Base-by-base conservation (phyloP, 192 early-diverging fungal genomes). In the Paraglomus occultum region DNA sequence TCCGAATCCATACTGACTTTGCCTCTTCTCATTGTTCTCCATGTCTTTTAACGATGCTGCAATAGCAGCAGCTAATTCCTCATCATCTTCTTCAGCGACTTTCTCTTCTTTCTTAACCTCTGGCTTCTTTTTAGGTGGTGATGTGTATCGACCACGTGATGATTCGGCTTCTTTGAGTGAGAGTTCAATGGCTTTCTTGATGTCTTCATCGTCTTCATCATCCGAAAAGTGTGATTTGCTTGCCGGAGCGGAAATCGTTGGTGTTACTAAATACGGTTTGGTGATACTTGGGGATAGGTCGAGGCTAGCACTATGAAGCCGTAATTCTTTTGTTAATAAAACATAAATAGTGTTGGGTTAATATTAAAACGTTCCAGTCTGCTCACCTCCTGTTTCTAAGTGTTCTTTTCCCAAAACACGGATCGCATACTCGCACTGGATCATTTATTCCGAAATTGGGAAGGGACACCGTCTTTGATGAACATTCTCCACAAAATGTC, bases 351-450 rank as follows among this genome's bases (percentile, higher is more conserved):
- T 31, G 3, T 31, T 31, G 31, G 31, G 31, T 3, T 31, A 31
- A 31, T 31, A 31, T 3, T 79, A 84, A 79, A 70, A 73, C 87
- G 55, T 76, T 78, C 53, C 2, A 14, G 23, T 11, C 0, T 18
- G 43, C 5, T n/a, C 58, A 70, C 67, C 74, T 74, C 42, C 71
- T 80, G 11, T 62, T 52, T 12, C 74, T 76, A 57, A 75, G 66
- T 50, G 74, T 82, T 46, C 46, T 75, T 54, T 92, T 95, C 67
- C 86, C 78, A 75, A 90, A 89, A 77, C 97, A 99, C 2, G 88
- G 84, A 76, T 99, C 95, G 71, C 97, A 99, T 6, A 99, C 97
- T 51, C 97, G 90, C 14, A 98, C 97, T 22, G 89, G 83, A 20
- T 95, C 88, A 22, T 87, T 90, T 43, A 96, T 89, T 43, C 93